Base-by-base conservation (phyloP, 371 early-diverging fungal species). In the Rhizopus stolonifer region DNA sequence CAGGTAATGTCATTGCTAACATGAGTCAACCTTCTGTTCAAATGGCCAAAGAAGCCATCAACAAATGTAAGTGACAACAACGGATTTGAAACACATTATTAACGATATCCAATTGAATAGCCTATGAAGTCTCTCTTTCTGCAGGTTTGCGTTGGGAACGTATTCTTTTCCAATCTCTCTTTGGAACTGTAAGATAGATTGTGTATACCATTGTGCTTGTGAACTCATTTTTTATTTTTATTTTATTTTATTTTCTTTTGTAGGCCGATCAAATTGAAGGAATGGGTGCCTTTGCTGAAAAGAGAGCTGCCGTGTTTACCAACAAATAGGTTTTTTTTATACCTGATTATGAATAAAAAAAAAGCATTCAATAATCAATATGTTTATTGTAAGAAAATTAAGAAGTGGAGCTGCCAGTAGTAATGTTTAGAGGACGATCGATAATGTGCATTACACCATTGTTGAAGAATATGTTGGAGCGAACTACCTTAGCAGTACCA, bases 11-110 rank as follows among this genome's bases (percentile, higher is more conserved):
- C 60, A 98, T 98, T 72, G 93, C 96, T 24, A 64, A 59, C 46
- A 85, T 88, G 85, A 90, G 94, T 42, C 85, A 85, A 55, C 94
- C 95, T 25, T 81, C 88, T 44, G 90, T 94, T 45, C 86, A 92
- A 74, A 95, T 97, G 95, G 90, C 85, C 67, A 98, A 98, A 86
- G 99, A 98, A 73, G 86, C 90, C 26, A 86, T 98, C 43, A 96
- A 98, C 82, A 85, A 89, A 72, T 86, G 92, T 88, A 68, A 68
- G 68, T 8, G n/a, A 36, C 36, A 36, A n/a, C 5, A 36, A n/a
- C 5, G 0, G 0, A 11, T 31, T 21, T n/a, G 14, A 38, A 38
- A 22, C 25, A 40, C 11, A 17, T 46, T 14, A 39, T 25, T n/a
- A n/a, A n/a, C n/a, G n/a, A n/a, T n/a, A n/a, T n/a, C n/a, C n/a